phyloP scores from a whole-genome alignment of 306 rosid genomes.

The Ziziphus jujuba region DNA sequence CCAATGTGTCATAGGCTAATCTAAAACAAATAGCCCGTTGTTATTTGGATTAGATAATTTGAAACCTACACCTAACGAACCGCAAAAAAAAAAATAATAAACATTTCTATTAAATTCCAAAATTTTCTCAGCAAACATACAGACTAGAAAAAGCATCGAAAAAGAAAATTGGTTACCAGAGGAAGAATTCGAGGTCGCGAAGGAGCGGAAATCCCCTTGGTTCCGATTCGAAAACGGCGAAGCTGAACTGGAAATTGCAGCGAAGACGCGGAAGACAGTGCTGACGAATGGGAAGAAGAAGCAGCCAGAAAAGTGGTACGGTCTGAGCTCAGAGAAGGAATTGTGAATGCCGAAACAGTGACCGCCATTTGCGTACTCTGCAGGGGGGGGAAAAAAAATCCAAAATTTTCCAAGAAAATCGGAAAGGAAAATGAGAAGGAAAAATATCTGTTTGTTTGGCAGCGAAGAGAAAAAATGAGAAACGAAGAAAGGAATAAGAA shows the following conservation, averaged over 20 bases:
- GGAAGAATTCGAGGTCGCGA: slow-evolving; percentile 50
- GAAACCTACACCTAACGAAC: background rate
- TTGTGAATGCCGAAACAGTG: slow-evolving; percentile 49
- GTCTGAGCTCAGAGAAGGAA: slow-evolving; percentile 38
- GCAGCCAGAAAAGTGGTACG: slow-evolving; percentile 35
- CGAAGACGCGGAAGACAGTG: slow-evolving; percentile 32
- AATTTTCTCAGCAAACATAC: slow-evolving; percentile 2
- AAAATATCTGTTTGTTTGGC: slow-evolving; percentile 11
- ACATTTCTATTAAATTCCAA: background rate
- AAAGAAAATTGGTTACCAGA: slow-evolving; percentile 34
- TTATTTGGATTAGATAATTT: background rate
- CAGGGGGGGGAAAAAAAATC: background rate
- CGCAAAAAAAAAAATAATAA: background rate
- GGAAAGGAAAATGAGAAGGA: background rate
- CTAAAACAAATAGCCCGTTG: no score
- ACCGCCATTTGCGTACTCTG: slow-evolving; percentile 53
- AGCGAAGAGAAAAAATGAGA: background rate
- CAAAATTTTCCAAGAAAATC: background rate
- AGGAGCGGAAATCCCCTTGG: slow-evolving; percentile 29
- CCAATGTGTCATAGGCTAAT: no score
- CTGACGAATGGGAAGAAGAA: slow-evolving; percentile 33
- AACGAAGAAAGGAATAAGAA: background rate
- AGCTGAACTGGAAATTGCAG: slow-evolving; percentile 53
- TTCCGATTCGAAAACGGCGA: slow-evolving; percentile 38
- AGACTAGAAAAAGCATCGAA: background rate